Conservation (phyloP, 768 basidiomycete species). For the Kwoniella europaea region DNA sequence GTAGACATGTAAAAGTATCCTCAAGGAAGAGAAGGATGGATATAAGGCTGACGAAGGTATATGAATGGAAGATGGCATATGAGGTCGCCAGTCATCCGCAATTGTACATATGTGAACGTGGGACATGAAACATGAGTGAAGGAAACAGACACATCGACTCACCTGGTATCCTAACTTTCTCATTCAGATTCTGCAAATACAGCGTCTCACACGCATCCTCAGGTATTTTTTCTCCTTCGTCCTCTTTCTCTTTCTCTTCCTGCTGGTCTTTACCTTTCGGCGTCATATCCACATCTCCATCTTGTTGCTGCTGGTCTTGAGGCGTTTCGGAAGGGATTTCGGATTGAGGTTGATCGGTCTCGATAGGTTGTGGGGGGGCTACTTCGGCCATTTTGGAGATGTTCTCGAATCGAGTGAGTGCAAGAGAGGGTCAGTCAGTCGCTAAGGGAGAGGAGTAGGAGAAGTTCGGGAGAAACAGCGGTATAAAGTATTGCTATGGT, state of each 20-base stretch:
- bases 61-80: no score
- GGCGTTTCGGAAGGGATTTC: background rate
- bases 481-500: no score
- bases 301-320: background rate
- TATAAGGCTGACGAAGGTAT: no score
- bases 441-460: no score
- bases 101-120: no score
- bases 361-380: slow-evolving; percentile 9
- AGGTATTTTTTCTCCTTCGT: slow-evolving; percentile 36
- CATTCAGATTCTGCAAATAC: slow-evolving; percentile 95
- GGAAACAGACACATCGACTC: slow-evolving; percentile 22
- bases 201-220: slow-evolving; percentile 74
- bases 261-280: background rate
- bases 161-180: slow-evolving; percentile 65
- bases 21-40: background rate
- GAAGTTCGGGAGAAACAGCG: no score
- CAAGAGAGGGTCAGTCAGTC: background rate
- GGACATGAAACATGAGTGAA: no score
- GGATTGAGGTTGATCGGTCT: background rate
- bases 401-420: background rate
- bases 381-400: slow-evolving; percentile 24
- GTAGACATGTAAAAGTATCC: background rate
- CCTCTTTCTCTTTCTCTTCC: slow-evolving; percentile 9
- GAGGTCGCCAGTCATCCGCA: no score
- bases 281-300: slow-evolving; percentile 23